phyloP scores from a whole-genome alignment of 179 eudicot species.

The Patellifolia procumbens region DNA sequence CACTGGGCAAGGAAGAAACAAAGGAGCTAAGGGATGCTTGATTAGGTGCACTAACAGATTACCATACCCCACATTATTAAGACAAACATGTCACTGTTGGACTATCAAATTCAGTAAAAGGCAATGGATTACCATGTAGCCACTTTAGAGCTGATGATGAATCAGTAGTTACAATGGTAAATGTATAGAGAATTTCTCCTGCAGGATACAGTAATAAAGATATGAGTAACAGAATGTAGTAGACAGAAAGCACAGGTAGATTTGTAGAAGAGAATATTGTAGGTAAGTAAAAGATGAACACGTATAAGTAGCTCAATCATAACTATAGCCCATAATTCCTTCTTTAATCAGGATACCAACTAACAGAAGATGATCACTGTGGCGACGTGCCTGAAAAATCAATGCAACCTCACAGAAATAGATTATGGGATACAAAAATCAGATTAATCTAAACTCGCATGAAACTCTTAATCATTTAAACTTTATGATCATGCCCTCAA shows the following conservation, averaged over 20 bases:
- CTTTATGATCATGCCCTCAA: background rate
- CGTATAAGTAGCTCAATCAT: background rate
- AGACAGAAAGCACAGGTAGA: background rate
- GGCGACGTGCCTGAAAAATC: no score
- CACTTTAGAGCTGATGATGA: slow-evolving; percentile 74
- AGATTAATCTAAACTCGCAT: background rate
- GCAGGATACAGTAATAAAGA: slow-evolving; percentile 25
- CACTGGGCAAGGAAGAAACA: background rate
- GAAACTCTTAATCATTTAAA: background rate
- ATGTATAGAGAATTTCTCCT: slow-evolving; percentile 76
- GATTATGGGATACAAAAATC: background rate
- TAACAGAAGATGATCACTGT: background rate
- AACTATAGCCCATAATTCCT: background rate
- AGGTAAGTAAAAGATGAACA: no score
- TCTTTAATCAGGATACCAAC: background rate
- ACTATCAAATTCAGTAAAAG: background rate
- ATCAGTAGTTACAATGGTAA: slow-evolving; percentile 83
- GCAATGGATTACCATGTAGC: slow-evolving; percentile 72
- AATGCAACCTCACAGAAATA: background rate
- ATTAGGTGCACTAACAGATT: background rate
- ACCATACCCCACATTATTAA: background rate
- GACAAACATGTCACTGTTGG: background rate
- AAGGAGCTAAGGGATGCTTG: background rate
- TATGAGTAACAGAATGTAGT: background rate
- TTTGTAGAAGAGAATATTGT: background rate